Conservation (phyloP, 805 yeast species). For the Lipomyces yamanashiensis region DNA sequence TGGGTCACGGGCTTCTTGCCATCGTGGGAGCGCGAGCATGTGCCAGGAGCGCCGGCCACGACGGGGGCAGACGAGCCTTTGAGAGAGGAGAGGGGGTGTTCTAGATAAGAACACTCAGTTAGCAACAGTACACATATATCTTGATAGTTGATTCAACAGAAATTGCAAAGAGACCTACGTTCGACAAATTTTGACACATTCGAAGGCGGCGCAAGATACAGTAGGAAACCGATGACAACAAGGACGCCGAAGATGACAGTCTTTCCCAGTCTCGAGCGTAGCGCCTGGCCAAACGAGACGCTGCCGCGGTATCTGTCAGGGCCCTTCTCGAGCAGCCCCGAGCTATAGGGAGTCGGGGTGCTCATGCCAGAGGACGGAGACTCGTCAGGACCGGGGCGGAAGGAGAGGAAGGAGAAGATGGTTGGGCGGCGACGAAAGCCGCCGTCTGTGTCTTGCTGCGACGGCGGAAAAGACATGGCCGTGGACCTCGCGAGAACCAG, state of each 20-base stretch:
- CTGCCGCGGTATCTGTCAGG: conserved; percentile 1
- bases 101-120: not conserved
- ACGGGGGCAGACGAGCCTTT: not conserved
- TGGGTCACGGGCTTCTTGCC: conserved; percentile 53
- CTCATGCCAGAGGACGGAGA: conserved; percentile 2
- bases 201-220: conserved; percentile 22
- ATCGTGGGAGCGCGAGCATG: conserved; percentile 46
- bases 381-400: conserved; percentile 18
- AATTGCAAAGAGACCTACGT: conserved; percentile 8
- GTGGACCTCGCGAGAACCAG: conserved; percentile 20
- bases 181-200: conserved; percentile 24
- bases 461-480: conserved; percentile 26
- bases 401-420: conserved; percentile 34
- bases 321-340: conserved; percentile 29
- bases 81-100: not conserved
- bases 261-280: conserved; percentile 32
- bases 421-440: conserved; percentile 37
- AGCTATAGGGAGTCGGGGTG: conserved; percentile 3
- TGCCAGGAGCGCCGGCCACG: conserved; percentile 12
- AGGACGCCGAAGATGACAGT: conserved; percentile 20
- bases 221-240: conserved; percentile 9
- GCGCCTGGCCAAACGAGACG: conserved; percentile 26
- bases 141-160: not conserved
- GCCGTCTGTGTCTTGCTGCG: conserved; percentile 18
- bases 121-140: not conserved